Conservation (phyloP, 441 rosid species). For the Corymbia calophylla region DNA sequence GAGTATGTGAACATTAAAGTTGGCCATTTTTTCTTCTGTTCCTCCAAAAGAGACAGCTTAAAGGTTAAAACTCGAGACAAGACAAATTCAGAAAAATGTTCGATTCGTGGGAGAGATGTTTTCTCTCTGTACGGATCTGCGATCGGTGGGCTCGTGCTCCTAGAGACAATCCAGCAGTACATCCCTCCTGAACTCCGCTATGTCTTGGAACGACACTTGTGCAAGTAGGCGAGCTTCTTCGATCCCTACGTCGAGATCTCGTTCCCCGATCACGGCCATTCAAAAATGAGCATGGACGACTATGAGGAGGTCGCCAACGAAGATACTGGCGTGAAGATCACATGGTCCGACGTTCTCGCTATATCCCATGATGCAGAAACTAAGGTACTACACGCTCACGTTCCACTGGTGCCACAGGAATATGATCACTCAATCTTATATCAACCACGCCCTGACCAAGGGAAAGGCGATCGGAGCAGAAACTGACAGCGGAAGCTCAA, state of each 20-base stretch:
- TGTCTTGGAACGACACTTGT: background rate
- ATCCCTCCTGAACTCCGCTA: background rate
- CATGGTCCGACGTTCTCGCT: conserved; percentile 13
- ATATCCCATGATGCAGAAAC: background rate
- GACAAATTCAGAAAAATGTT: too few species aligned
- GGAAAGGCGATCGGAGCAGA: background rate
- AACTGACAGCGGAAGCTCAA: background rate
- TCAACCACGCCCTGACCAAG: background rate
- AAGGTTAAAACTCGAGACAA: too few species aligned
- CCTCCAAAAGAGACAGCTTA: background rate
- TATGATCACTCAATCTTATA: background rate
- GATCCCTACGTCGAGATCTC: background rate
- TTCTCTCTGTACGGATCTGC: background rate
- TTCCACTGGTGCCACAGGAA: background rate
- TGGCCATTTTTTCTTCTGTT: background rate
- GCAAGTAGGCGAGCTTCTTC: background rate
- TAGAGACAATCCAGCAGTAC: background rate
- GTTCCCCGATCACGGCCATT: background rate
- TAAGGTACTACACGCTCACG: background rate
- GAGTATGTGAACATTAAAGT: background rate
- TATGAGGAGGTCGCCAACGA: conserved; percentile 21
- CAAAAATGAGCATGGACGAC: conserved; percentile 10
- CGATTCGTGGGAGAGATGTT: background rate
- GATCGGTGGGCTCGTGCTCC: background rate
- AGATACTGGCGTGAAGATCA: conserved; percentile 18